Base-by-base conservation (phyloP, 305 asterid species). In the Coffea humblotiana region DNA sequence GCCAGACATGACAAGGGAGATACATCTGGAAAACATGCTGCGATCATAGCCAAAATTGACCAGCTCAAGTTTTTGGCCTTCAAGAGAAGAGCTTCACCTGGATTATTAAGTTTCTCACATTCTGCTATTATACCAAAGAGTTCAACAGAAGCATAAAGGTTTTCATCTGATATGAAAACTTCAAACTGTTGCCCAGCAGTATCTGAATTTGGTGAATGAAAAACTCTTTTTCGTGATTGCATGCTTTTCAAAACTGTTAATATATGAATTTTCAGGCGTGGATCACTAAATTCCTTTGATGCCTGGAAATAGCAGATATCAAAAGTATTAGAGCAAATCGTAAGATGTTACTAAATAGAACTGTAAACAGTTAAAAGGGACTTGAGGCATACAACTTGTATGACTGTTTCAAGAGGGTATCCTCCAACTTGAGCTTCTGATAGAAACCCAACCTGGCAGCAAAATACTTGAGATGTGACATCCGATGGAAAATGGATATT, bases 381-480 rank as follows among this genome's bases (percentile, higher is more conserved):
- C 74, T 37, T 51, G 56, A 83, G 84, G 80, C 98, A 90, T 90
- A 96, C 99, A 86, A 94, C 94, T 88, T 93, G 91, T 77, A 91
- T 86, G 67, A 94, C 96, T 72, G 92, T 90, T 85, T 96, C 98
- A 84, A 90, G 86, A 60, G 93, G 83, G 86, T 90, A 92, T 83
- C 94, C 97, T 87, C 98, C 99, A 84, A 88, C 82, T 84, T 96
- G 99, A 83, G 97, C 97, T 87, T 96, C 98, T 13, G 98, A 93
- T 86, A 96, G 85, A 86, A 96, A 96, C 75, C 99, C 99, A 89
- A 96, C 97, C 99, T 96, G 76, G 68, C 73, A 82, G 80, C 47
- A 75, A 58, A 71, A 64, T 37, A 75, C 56, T 23, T 19, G 37
- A 58, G 74, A 56, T 78, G 72, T 51, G 71, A 76, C 35, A 47